These are phyloP conservation scores for Cercospora beticola DNA, from an alignment of 2,329 filamentous ascomycete species.

Conservation along the genomic window DNA sequence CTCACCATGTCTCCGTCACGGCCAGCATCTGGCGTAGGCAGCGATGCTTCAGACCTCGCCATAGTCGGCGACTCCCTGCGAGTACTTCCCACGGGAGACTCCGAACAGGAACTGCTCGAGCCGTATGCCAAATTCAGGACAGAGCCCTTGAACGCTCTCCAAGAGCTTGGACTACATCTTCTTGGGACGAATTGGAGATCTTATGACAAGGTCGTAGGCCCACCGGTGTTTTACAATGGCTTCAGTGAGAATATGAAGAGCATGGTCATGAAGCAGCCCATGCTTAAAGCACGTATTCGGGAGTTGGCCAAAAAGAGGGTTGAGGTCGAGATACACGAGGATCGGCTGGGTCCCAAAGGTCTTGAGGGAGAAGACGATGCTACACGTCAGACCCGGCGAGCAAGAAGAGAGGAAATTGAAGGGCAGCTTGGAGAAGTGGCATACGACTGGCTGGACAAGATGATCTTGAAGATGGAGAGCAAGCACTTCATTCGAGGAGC, in stretches of 20 bases:
- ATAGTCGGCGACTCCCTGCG: conserved; percentile 48
- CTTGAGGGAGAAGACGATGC: conserved; percentile 50
- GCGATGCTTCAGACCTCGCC: conserved; percentile 42
- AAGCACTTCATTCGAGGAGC: conserved; percentile 87
- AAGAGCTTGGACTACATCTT: conserved; percentile 89
- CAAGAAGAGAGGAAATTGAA: conserved; percentile 57
- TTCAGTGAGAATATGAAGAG: conserved; percentile 89
- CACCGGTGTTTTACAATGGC: conserved; percentile 88
- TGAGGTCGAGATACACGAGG: conserved; percentile 73
- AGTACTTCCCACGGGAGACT: conserved; percentile 47
- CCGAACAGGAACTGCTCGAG: conserved; percentile 70
- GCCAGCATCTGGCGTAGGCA: conserved; percentile 3
- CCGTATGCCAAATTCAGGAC: conserved; percentile 85
- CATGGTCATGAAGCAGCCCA: conserved; percentile 70
- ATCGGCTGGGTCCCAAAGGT: conserved; percentile 57
- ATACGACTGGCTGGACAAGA: conserved; percentile 82
- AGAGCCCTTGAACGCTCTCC: conserved; percentile 74
- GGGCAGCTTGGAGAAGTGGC: conserved; percentile 74
- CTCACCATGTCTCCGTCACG: conserved; percentile 11
- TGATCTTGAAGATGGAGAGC: conserved; percentile 99
- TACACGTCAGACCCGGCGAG: conserved; percentile 52
- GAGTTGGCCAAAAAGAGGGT: conserved; percentile 75
- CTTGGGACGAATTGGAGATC: conserved; percentile 93
- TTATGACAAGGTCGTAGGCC: conserved; percentile 86
- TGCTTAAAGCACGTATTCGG: conserved; percentile 71